Evolutionary conservation across 495 filamentous ascomycete genomes (phyloP).

Genomic region (Neurospora intermedia): DNA sequence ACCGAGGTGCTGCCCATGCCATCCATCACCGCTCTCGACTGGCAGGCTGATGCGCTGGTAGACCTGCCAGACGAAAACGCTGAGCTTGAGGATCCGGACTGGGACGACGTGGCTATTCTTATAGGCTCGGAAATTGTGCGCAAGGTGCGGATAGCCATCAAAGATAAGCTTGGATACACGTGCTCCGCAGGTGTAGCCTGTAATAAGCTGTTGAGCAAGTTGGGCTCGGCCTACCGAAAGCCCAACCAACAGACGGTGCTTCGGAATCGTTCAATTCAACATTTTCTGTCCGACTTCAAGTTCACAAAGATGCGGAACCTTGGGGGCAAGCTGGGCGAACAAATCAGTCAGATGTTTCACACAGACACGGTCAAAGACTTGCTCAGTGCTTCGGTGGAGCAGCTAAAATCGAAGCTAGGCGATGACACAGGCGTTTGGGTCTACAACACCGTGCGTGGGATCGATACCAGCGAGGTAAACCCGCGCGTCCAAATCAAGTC

Average conservation of each 20-base stretch:
- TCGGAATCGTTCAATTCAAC: slow-evolving; percentile 67
- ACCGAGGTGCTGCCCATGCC: slow-evolving; percentile 62
- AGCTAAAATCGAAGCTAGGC: slow-evolving; percentile 67
- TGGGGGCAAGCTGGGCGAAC: slow-evolving; percentile 90
- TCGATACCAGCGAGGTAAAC: slow-evolving; percentile 82
- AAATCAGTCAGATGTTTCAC: slow-evolving; percentile 62
- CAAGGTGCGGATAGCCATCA: slow-evolving; percentile 54
- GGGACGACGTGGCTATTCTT: slow-evolving; percentile 87
- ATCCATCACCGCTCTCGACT: slow-evolving; percentile 64
- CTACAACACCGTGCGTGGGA: slow-evolving; percentile 74
- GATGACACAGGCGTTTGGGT: slow-evolving; percentile 86
- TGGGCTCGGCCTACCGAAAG: slow-evolving; percentile 84
- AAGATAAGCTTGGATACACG: slow-evolving; percentile 53
- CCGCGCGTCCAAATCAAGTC: slow-evolving; percentile 88
- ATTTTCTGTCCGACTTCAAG: slow-evolving; percentile 76
- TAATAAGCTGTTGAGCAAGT: slow-evolving; percentile 93
- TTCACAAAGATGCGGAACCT: slow-evolving; percentile 95
- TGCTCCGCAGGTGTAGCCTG: slow-evolving; percentile 79
- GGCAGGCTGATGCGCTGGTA: slow-evolving; percentile 69
- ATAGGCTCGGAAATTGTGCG: slow-evolving; percentile 83
- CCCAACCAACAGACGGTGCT: slow-evolving; percentile 89
- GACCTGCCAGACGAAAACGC: slow-evolving; percentile 61
- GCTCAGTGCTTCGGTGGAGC: slow-evolving; percentile 59
- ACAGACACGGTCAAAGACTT: slow-evolving; percentile 75
- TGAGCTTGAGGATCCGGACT: slow-evolving; percentile 78